Base-by-base conservation (phyloP, 2,329 filamentous ascomycete species). In the Arthrobotrys conoides region DNA sequence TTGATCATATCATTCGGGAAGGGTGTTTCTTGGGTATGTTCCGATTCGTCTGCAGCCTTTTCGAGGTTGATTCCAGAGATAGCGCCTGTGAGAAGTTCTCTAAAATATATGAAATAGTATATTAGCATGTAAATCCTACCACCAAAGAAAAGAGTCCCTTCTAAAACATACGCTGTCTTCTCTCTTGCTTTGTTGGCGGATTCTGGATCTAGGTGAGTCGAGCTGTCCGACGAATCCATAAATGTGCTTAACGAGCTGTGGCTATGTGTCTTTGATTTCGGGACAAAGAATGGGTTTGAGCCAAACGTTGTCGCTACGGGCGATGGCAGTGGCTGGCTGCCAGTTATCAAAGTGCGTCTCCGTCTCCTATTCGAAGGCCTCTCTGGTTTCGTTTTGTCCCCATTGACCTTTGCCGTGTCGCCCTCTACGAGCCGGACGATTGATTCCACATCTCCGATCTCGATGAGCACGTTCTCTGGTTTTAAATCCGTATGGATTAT, bases 401-500 rank as follows among this genome's bases (percentile, higher is more conserved):
- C 96, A 79, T 92, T 91, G 65, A 90, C 88, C 82, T 89, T 89
- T 82, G 75, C 68, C 10, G 75, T 79, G 18, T 79, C 75, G 57
- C 75, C 75, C 49, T 77, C 70, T 20, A 79, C 75, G 20, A 79
- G 75, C n/a, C 75, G 61, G 16, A 99, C 96, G 80, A 98, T 98
- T 85, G 98, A 93, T 87, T 99, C 96, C 63, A 99, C 96, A 82
- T 99, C 96, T 81, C 96, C 96, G 83, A 99, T 98, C 86, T 99
- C 96, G 84, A 99, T 98, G 81, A 99, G 88, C 36, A 99, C 96
- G 83, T 99, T 99, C 84, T 99, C 96, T 59, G 96, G 96, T 85
- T 99, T 97, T 82, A 98, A 86, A 84, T 97, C 95, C 78, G 96
- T 98, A 85, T 99, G 96, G 83, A 99, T 97, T 86, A 99, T 98